phyloP scores from a whole-genome alignment of 1,284 basidiomycete species.

The Naganishia sp. region DNA sequence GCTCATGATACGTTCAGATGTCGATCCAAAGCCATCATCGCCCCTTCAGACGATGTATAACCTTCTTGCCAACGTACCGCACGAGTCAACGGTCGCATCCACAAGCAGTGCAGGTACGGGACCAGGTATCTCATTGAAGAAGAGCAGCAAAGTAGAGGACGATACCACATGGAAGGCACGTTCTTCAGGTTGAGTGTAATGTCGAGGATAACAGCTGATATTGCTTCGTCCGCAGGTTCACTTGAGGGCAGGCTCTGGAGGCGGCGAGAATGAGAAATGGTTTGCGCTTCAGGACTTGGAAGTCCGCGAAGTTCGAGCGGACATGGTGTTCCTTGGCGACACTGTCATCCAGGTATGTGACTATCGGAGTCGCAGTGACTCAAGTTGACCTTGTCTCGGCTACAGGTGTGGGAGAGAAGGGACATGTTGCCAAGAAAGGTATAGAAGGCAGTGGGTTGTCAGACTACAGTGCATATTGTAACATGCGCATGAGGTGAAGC shows the following conservation, averaged over 20 bases:
- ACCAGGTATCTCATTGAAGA: slow-evolving; percentile 46
- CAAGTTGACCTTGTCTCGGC: background rate
- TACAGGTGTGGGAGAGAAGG: slow-evolving; percentile 25
- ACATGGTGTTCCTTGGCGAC: slow-evolving; percentile 98
- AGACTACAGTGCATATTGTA: no score
- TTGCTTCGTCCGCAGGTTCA: slow-evolving; percentile 79
- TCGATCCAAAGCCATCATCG: slow-evolving; percentile 66
- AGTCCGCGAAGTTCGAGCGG: slow-evolving; percentile 89
- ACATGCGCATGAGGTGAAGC: no score
- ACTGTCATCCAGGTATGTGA: slow-evolving; percentile 80
- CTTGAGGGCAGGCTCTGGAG: slow-evolving; percentile 69
- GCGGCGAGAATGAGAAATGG: slow-evolving; percentile 88
- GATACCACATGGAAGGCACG: slow-evolving; percentile 39
- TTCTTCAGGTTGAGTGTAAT: background rate
- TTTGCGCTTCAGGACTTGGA: slow-evolving; percentile 95
- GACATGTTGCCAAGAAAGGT: slow-evolving; percentile 15
- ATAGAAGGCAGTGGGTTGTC: slow-evolving; percentile 1
- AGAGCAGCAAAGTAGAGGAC: slow-evolving; percentile 42
- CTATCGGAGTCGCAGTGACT: background rate
- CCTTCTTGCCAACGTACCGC: slow-evolving; percentile 91
- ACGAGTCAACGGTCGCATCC: slow-evolving; percentile 84
- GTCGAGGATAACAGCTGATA: background rate
- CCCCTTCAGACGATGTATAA: slow-evolving; percentile 75
- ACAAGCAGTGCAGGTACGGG: slow-evolving; percentile 62
- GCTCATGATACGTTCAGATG: slow-evolving; percentile 59